Evolutionary conservation across 2,329 filamentous ascomycete species (phyloP), one percentile per base, ranked within the genome.

Genomic region (Botrytis hyacinthi): DNA sequence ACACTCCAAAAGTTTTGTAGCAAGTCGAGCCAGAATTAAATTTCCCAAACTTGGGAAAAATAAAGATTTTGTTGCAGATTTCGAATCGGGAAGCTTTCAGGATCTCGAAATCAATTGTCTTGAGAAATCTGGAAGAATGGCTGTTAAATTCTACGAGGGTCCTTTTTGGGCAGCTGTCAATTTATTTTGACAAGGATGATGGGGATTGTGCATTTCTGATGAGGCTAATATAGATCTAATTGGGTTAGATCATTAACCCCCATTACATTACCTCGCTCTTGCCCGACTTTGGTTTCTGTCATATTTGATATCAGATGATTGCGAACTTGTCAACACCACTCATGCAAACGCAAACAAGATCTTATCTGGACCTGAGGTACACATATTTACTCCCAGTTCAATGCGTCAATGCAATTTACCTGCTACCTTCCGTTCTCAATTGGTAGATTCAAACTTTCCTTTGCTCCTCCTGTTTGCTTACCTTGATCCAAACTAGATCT

Each of bases 181-280:
- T 57, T 57, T 42, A 68, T 51, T 42, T 57, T 26, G 35, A 26
- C 48, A 42, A 68, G 66, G 48, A 51, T 68, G 10, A 32, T 57
- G 63, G 12, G 35, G 37, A 2, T 37, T 18, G 7, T n/a, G 35
- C n/a, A 32, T 57, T 51, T 69, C 16, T 69, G 48, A 37, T 48
- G 48, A 68, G 66, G 66, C 65, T 32, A 20, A n/a, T 35, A 16
- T 42, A 35, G n/a, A 68, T 57, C 48, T 57, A n/a, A 68, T 42
- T n/a, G 29, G 66, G 51, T 57, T 57, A 69, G 48, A 57, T 69
- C 20, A 9, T 63, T 12, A 29, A 29, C 29, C n/a, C 10, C 26
- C 18, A 54, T 48, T 26, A 12, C 18, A 54, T 37, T 22, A 12
- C 26, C 22, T 40, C 20, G 20, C 44, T 37, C 22, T 40, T 42